Conservation (phyloP, 2,329 filamentous ascomycete species). For the Colletotrichum tanaceti region DNA sequence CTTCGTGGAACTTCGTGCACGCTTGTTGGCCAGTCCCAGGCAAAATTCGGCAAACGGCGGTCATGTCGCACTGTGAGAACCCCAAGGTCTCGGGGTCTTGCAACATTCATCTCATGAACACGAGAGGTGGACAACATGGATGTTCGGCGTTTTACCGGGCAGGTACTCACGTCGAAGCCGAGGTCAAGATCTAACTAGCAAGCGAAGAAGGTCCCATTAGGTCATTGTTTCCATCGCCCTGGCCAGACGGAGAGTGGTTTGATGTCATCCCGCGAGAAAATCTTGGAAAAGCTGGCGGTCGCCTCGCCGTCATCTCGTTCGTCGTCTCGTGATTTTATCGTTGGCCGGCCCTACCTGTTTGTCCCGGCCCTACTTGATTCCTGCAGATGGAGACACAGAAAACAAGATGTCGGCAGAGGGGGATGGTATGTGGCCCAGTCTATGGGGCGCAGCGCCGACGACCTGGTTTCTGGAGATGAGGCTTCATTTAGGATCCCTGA, state of each 20-base stretch:
- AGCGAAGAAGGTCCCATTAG: not conserved
- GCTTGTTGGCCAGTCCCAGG: not conserved
- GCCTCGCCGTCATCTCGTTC: not conserved
- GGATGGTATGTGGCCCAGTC: not conserved
- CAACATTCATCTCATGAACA: not conserved
- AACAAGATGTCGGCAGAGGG: not conserved
- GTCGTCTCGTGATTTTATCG: not conserved
- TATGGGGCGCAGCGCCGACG: not conserved
- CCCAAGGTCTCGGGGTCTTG: no score
- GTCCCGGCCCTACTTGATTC: not conserved
- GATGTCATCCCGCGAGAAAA: not conserved
- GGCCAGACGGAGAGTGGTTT: not conserved
- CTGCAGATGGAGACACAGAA: not conserved
- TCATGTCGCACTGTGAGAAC: not conserved
- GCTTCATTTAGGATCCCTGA: slow-evolving; percentile 7
- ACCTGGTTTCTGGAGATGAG: slow-evolving; percentile 7
- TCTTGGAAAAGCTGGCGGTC: not conserved
- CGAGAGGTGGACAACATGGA: not conserved
- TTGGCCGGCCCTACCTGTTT: no score
- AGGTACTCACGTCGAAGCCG: not conserved
- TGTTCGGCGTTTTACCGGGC: not conserved
- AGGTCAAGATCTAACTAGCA: not conserved
- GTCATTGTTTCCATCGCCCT: accelerated
- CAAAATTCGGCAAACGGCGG: not conserved
- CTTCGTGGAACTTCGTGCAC: not conserved